phyloP scores from a whole-genome alignment of 768 basidiomycete species.

The Phylloporus arenicola region DNA sequence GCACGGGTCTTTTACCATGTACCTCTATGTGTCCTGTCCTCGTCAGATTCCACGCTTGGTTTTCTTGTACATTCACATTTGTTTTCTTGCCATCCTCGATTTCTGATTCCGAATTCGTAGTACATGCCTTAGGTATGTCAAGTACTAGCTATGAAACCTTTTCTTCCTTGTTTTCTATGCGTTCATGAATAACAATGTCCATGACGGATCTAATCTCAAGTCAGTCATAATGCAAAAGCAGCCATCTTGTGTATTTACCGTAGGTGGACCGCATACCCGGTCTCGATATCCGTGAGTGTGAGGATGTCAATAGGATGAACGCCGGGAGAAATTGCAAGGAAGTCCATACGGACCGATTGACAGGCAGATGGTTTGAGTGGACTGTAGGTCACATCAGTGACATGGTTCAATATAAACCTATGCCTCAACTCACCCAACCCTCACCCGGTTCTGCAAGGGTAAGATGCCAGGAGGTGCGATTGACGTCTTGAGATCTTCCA shows the following conservation, averaged over 20 bases:
- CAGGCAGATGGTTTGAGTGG: conserved; percentile 77
- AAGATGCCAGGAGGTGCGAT: conserved; percentile 55
- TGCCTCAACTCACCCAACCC: conserved; percentile 60
- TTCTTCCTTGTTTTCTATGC: conserved; percentile 5
- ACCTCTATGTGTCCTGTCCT: conserved; percentile 16
- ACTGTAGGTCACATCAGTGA: conserved; percentile 33
- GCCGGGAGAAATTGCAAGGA: conserved; percentile 74
- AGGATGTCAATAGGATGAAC: conserved; percentile 71
- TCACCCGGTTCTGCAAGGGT: conserved; percentile 70
- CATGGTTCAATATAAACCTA: not conserved
- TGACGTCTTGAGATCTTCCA: conserved; percentile 26
- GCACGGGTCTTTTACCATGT: conserved; percentile 12
- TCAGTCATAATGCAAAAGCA: conserved; percentile 1
- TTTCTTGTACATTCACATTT: conserved; percentile 23
- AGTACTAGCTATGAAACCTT: conserved; percentile 10
- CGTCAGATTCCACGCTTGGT: conserved; percentile 5
- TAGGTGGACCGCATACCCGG: conserved; percentile 66
- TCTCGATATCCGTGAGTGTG: conserved; percentile 70
- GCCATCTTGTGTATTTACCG: conserved; percentile 40
- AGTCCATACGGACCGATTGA: conserved; percentile 83
- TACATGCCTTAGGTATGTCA: conserved; percentile 10
- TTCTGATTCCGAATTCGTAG: conserved; percentile 2
- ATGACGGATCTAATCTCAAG: conserved; percentile 54
- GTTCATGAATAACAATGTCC: conserved; percentile 69
- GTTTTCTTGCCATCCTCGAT: conserved; percentile 9